Evolutionary conservation across 306 rosid genomes (phyloP).

Genomic region (Biancaea sappan): DNA sequence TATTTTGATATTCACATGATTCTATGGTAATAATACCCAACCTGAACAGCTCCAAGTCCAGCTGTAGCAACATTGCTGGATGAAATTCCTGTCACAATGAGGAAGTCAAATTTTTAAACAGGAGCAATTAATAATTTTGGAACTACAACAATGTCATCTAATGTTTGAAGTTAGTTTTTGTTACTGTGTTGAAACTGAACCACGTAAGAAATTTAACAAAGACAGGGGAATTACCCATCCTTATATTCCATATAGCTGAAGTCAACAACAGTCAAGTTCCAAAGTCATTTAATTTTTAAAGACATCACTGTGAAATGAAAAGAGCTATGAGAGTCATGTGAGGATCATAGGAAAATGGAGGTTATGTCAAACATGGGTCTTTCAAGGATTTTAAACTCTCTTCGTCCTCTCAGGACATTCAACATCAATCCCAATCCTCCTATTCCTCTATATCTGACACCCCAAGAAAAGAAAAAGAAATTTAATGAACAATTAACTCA

Average conservation of each 20-base stretch:
- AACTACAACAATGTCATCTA: neutral
- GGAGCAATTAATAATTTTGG: conserved; percentile 5
- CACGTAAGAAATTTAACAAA: neutral
- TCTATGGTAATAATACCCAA: conserved; percentile 26
- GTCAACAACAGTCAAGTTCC: neutral
- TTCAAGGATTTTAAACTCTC: no score
- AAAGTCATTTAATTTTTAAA: neutral
- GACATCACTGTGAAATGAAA: neutral
- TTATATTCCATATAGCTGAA: neutral
- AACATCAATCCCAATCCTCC: neutral
- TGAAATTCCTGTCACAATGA: conserved; percentile 58
- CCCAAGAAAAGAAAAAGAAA: no score
- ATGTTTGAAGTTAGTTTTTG: conserved; percentile 19
- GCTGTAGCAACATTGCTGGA: conserved; percentile 62
- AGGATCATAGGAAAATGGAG: neutral
- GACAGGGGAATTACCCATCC: neutral
- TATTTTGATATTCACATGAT: conserved; percentile 9
- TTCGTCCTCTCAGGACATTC: no score
- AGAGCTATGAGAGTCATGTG: neutral
- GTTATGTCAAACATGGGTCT: no score
- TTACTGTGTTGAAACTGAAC: conserved; percentile 5
- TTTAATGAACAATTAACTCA: no score
- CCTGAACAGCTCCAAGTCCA: conserved; percentile 82
- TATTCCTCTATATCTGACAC: no score
- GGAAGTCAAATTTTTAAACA: conserved; percentile 30